phyloP scores from a whole-genome alignment of 805 yeast species.

The Ascoidea tarda region DNA sequence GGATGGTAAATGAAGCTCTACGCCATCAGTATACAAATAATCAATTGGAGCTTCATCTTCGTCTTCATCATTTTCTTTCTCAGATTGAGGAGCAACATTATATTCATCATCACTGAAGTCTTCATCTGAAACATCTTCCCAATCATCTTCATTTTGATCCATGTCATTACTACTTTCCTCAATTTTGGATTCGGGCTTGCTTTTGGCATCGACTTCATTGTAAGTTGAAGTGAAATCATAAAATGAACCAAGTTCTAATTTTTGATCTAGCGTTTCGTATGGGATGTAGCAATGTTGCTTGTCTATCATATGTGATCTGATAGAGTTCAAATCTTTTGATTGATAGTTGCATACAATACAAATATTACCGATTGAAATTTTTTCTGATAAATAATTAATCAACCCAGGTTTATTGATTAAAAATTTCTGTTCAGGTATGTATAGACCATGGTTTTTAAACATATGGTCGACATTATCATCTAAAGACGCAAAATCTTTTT shows the following conservation, averaged over 20 bases:
- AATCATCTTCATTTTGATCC: conserved; percentile 23
- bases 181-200: conserved; percentile 14
- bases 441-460: conserved; percentile 70
- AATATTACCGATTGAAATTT: conserved; percentile 82
- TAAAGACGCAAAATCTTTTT: conserved; percentile 26
- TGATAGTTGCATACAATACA: conserved; percentile 78
- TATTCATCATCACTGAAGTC: conserved; percentile 15
- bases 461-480: conserved; percentile 56
- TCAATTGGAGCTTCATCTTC: conserved; percentile 23
- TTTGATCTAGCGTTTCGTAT: conserved; percentile 73
- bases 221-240: conserved; percentile 81
- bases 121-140: conserved; percentile 22
- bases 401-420: conserved; percentile 62
- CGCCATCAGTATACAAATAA: conserved; percentile 35
- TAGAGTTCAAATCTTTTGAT: conserved; percentile 75
- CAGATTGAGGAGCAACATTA: conserved; percentile 13
- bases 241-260: conserved; percentile 77
- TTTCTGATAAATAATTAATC: conserved; percentile 69
- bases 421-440: conserved; percentile 72
- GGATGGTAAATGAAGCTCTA: conserved; percentile 65
- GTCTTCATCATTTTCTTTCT: conserved; percentile 16
- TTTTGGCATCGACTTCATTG: conserved; percentile 7
- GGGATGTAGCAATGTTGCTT: conserved; percentile 87
- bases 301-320: conserved; percentile 78
- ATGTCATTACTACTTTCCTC: conserved; percentile 17